Conservation (phyloP, 495 filamentous ascomycete genomes). For the Pyrenula aspistea region DNA sequence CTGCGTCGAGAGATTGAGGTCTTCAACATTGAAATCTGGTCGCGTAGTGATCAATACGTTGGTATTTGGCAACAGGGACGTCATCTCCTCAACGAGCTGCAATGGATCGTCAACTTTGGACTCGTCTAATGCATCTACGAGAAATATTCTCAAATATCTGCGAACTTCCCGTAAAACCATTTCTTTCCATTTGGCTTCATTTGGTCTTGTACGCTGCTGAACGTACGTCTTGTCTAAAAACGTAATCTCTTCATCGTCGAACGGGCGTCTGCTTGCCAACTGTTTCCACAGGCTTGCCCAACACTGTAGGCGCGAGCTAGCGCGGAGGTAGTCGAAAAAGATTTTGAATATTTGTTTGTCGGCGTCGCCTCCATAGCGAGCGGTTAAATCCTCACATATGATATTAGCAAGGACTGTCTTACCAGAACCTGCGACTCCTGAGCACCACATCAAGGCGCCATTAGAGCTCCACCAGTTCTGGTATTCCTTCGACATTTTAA, state of each 20-base stretch:
- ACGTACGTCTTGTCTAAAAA: background rate
- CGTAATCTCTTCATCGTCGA: background rate
- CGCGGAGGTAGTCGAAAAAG: background rate
- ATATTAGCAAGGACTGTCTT: background rate
- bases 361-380: background rate
- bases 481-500: background rate
- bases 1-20: background rate
- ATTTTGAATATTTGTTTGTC: background rate
- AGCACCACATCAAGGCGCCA: background rate
- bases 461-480: background rate
- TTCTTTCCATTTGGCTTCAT: background rate
- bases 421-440: background rate
- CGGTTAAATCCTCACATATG: background rate
- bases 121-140: background rate
- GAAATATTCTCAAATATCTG: background rate
- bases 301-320: background rate
- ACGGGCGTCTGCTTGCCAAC: background rate
- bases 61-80: background rate
- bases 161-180: background rate
- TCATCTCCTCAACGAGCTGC: background rate
- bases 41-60: background rate
- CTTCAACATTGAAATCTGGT: background rate
- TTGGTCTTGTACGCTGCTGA: background rate
- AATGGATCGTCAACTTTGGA: background rate
- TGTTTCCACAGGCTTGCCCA: background rate